Percentiles rank a stretch among this genome's conserved stretches.
Conservation (phyloP, 208 protist species). For the Naegleria lovaniensis region DNA sequence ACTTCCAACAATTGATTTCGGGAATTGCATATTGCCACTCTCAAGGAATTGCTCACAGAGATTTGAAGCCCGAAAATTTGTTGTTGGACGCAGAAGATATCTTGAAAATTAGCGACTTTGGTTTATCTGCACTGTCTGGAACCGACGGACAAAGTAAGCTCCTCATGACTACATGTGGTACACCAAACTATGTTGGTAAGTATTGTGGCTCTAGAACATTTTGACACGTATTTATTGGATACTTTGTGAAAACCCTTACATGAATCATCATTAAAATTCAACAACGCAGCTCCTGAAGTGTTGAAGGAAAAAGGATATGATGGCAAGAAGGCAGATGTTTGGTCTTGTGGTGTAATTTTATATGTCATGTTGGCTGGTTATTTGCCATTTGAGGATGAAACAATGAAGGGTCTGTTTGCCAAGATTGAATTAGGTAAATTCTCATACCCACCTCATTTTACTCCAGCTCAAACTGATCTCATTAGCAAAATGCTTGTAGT, state of each 20-base stretch:
- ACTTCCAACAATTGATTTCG: slow-evolving; percentile 83
- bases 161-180: slow-evolving; percentile 42
- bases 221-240: too few relatives aligned
- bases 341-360: slow-evolving; percentile 92
- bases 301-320: slow-evolving; percentile 73
- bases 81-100: neutral
- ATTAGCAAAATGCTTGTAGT: slow-evolving; percentile 67
- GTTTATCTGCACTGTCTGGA: slow-evolving; percentile 24
- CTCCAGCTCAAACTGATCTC: slow-evolving; percentile 54
- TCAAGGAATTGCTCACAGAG: slow-evolving; percentile 41
- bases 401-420: slow-evolving; percentile 78
- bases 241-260: too few relatives aligned
- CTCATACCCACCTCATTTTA: slow-evolving; percentile 63
- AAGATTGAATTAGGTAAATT: slow-evolving; percentile 80
- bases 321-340: slow-evolving; percentile 87
- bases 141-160: slow-evolving; percentile 7
- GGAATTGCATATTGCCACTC: slow-evolving; percentile 42
- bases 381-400: slow-evolving; percentile 92
- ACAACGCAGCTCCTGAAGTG: slow-evolving; percentile 7
- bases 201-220: too few relatives aligned
- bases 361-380: slow-evolving; percentile 90
- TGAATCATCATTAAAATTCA: too few relatives aligned
- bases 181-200: slow-evolving; percentile 43
- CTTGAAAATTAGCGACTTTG: slow-evolving; percentile 41
- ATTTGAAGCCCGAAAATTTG: slow-evolving; percentile 52